Conservation (phyloP, 495 filamentous ascomycete genomes). For the Daldinia vernicosa region DNA sequence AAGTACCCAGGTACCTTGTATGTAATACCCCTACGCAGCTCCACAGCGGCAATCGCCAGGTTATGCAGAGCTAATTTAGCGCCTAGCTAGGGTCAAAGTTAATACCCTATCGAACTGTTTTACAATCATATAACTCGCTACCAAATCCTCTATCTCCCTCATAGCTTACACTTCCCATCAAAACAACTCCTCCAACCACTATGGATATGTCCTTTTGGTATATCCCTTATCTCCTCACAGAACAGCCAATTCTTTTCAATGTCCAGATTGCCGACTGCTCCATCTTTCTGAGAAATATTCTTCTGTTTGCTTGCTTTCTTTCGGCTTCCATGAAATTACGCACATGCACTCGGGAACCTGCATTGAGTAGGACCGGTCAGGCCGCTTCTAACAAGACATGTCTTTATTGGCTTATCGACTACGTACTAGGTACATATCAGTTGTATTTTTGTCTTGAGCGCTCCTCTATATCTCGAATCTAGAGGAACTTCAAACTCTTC, state of each 20-base stretch:
- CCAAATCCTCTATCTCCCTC: background rate
- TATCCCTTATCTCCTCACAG: background rate
- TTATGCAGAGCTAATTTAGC: conserved; percentile 21
- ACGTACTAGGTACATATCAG: background rate
- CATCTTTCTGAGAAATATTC: background rate
- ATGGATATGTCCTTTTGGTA: background rate
- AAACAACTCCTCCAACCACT: background rate
- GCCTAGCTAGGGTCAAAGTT: conserved; percentile 9
- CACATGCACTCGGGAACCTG: background rate
- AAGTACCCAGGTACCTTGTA: background rate
- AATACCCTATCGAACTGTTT: background rate
- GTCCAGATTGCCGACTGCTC: background rate
- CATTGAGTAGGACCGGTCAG: conserved; percentile 6
- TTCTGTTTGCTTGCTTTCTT: background rate
- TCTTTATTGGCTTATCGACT: conserved; percentile 7
- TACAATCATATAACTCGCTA: background rate
- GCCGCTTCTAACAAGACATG: conserved; percentile 13
- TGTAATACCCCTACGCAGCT: background rate
- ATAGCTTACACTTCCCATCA: background rate
- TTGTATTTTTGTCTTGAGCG: conserved; percentile 1
- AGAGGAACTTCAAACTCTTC: background rate
- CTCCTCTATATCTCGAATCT: background rate
- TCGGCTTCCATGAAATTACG: conserved; percentile 18
- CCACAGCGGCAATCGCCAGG: conserved; percentile 10
- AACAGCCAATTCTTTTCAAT: background rate